Evolutionary conservation across 1,284 basidiomycete species (phyloP), one percentile per base, ranked within the genome.

Genomic region (Cutaneotrichosporon cyanovorans): DNA sequence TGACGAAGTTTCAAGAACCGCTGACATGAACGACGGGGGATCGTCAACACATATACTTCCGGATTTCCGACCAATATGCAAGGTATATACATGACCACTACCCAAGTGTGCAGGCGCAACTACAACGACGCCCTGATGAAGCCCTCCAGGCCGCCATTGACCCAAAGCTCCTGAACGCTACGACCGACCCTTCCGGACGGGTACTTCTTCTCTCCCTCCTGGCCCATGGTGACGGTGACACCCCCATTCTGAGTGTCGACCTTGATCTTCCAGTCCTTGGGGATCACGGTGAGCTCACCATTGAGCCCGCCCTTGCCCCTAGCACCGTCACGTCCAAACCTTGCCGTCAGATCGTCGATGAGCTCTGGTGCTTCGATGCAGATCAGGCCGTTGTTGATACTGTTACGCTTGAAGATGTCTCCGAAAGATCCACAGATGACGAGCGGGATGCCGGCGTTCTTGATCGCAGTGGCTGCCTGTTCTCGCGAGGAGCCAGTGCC

Each of bases 371-470:
- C 87, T 72, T 97, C 93, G 42, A 97, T 71, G 64, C 93, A 96
- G 50, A 99, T 88, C 9, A 99, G 78, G 5, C 91, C 93, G 68
- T 99, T 98, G 75, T 98, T 98, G 76, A 98, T 98, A 14, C 90
- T 85, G 70, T 99, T 98, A 28, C 93, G 83, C 76, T 98, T 97
- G 78, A 96, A 99, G 60, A 98, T 97, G 71, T 98, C 95, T 15
- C 95, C 93, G 63, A 99, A 98, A 23, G 88, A 92, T 37, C 92
- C 95, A 22, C 90, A 90, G 50, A 99, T 80, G 45, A 99, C 91
- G 41, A 96, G 76, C 1, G 91, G 90, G 9, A 98, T 76, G 9
- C 93, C 92, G 0, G 93, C 87, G 20, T 92, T 81, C 69, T 93
- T 91, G 57, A 99, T 82, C 2, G 93, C 93, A 0, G 93, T 99